These are phyloP conservation scores for Dothistroma pini DNA, from an alignment of 2,329 filamentous ascomycete genomes.

Conservation along the genomic window DNA sequence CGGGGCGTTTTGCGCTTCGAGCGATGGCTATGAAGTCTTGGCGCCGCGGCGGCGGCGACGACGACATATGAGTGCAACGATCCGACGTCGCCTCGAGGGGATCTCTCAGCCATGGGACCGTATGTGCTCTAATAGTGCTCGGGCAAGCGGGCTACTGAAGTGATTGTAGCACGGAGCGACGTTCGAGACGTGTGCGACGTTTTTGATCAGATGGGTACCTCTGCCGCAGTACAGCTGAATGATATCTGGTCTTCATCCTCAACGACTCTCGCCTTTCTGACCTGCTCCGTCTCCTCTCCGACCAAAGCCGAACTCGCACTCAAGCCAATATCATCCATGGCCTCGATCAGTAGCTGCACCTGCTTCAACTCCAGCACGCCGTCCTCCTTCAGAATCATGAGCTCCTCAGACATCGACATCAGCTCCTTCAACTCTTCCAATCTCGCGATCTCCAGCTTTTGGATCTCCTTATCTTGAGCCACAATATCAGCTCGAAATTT, in stretches of 20 bases:
- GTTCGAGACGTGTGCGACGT: too few relatives aligned
- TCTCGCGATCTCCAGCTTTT: conserved; percentile 2
- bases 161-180: too few relatives aligned
- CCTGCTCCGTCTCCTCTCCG: background rate
- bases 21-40: too few relatives aligned
- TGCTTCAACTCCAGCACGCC: background rate
- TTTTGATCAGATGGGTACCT: too few relatives aligned
- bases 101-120: too few relatives aligned
- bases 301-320: conserved; percentile 3
- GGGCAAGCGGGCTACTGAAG: too few relatives aligned
- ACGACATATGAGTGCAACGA: too few relatives aligned
- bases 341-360: conserved; percentile 3
- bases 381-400: conserved; percentile 7
- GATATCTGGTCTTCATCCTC: background rate
- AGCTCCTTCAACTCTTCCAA: conserved; percentile 6
- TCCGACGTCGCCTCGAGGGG: too few relatives aligned
- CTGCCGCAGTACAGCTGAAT: too few relatives aligned
- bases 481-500: conserved; percentile 1
- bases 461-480: conserved; percentile 4
- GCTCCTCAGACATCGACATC: conserved; percentile 5
- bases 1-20: too few relatives aligned
- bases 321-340: conserved; percentile 10
- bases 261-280: background rate
- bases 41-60: too few relatives aligned
- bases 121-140: too few relatives aligned